Evolutionary conservation across 1,139 yeast genomes (phyloP).

Genomic region (Yamadazyma jaroonii): DNA sequence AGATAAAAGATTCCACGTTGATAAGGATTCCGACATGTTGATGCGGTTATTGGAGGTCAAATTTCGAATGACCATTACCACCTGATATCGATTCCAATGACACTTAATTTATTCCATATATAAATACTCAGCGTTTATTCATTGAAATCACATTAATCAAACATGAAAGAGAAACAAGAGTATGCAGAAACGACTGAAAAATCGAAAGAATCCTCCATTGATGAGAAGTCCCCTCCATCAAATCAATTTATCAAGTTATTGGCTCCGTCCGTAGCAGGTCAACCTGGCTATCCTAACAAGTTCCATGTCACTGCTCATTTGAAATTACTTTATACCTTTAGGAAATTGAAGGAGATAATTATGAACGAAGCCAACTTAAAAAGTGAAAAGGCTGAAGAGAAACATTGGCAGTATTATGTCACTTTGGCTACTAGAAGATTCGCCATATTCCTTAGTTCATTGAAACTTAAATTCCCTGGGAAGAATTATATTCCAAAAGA

Average conservation of each 20-base stretch:
- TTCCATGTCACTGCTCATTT: constrained; percentile 7
- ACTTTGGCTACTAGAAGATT: constrained; percentile 30
- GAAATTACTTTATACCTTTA: constrained; percentile 3
- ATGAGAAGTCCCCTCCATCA: background rate
- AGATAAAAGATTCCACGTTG: no score
- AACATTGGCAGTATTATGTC: constrained; percentile 30
- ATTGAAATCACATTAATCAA: no score
- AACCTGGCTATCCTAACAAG: background rate
- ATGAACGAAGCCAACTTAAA: background rate
- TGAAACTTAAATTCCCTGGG: background rate
- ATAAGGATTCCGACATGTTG: no score
- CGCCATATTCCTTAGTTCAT: constrained; percentile 22
- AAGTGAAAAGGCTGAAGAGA: constrained; percentile 9
- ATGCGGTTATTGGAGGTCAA: no score
- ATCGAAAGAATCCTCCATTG: no score
- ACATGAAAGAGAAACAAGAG: no score
- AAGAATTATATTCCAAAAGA: background rate
- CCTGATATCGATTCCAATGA: no score
- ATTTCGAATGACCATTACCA: no score
- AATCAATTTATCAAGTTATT: background rate
- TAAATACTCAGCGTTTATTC: no score
- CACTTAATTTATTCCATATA: no score
- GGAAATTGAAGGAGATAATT: background rate
- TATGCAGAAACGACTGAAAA: no score
- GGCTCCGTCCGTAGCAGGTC: constrained; percentile 2